Conservation (phyloP, 257 asterid genomes). For the Linaria vulgaris region DNA sequence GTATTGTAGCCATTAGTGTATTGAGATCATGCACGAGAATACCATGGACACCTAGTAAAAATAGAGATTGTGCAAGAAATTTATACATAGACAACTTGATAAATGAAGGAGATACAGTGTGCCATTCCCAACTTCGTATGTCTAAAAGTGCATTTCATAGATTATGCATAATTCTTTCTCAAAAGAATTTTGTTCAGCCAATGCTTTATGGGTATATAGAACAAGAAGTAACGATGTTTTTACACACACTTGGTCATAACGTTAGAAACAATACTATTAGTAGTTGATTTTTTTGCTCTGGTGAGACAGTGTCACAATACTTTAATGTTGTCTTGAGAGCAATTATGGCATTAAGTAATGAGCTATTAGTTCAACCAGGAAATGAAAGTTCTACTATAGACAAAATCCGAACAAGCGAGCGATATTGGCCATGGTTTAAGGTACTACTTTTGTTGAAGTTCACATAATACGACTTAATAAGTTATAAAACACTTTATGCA, state of each 20-base stretch:
- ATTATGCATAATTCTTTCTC: neutral
- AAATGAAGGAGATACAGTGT: neutral
- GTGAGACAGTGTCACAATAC: neutral
- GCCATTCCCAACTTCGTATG: neutral
- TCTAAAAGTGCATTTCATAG: neutral
- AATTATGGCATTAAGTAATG: neutral
- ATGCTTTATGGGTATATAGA: neutral
- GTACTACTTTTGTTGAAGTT: neutral
- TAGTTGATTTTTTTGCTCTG: slow-evolving; percentile 2
- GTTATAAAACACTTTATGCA: neutral
- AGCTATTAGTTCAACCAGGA: neutral
- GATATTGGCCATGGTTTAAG: slow-evolving; percentile 13
- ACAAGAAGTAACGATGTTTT: slow-evolving; percentile 1
- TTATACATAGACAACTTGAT: no score
- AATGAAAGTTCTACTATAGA: neutral
- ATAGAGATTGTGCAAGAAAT: no score
- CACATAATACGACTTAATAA: neutral
- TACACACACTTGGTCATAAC: neutral
- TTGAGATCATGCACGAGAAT: no score
- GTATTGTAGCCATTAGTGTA: no score
- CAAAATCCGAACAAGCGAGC: neutral
- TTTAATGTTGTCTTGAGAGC: neutral
- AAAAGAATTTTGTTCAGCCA: neutral
- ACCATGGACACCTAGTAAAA: no score
- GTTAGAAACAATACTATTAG: neutral